Evolutionary conservation across 2,329 filamentous ascomycete genomes (phyloP).

Genomic region (Proliferodiscus dingleyae): DNA sequence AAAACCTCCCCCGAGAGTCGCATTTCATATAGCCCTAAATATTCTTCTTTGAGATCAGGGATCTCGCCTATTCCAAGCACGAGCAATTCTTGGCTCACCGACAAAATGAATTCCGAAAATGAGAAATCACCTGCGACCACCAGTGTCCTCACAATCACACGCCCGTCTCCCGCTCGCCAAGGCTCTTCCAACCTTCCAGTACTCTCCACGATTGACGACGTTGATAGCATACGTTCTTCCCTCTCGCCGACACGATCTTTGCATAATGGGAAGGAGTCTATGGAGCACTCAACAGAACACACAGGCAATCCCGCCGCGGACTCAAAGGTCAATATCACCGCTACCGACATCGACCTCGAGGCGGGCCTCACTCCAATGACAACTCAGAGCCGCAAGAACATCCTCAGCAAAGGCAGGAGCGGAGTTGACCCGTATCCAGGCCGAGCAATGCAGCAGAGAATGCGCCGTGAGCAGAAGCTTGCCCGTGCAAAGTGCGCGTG

Average conservation of each 20-base stretch:
- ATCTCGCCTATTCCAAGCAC: too few species aligned
- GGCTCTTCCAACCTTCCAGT: too few species aligned
- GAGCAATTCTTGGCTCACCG: too few species aligned
- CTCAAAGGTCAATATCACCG: not conserved
- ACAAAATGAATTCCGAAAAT: not conserved
- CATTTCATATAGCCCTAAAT: too few species aligned
- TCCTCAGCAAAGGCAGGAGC: not conserved
- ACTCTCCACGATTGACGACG: too few species aligned
- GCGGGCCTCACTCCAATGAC: not conserved
- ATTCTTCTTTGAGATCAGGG: too few species aligned
- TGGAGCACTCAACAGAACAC: not conserved
- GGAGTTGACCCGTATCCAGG: not conserved
- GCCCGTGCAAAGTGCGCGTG: not conserved
- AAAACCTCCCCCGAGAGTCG: too few species aligned
- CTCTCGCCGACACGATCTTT: not conserved
- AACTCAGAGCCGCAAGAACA: not conserved
- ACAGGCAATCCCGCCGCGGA: not conserved
- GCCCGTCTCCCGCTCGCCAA: not conserved
- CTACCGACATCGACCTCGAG: not conserved
- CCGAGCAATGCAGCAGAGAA: not conserved
- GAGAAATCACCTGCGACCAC: not conserved
- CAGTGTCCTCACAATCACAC: not conserved
- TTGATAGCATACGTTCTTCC: not conserved
- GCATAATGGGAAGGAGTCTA: not conserved
- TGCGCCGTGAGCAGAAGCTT: not conserved